Evolutionary conservation across 805 yeast species (phyloP), one percentile per base, ranked within the genome.

Genomic region (Yamadazyma tumulicola): DNA sequence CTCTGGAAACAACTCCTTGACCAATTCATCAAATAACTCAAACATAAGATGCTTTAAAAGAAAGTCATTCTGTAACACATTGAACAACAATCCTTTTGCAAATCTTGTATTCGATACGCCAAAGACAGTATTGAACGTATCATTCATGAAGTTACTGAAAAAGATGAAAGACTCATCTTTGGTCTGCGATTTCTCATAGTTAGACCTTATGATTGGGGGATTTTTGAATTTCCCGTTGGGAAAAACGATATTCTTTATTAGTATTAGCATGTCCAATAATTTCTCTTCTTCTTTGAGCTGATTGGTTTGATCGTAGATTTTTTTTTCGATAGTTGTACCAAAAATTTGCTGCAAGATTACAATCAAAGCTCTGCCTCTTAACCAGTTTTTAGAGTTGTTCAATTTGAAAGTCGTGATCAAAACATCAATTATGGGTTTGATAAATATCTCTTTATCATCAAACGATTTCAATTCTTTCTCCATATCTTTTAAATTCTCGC

Each of bases 291-390:
- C 63, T 24, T 64, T 42, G 5, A 63, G 14, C 22, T 51, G 54
- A 15, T 47, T 48, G 20, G 75, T 55, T 38, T 61, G 61, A 19
- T 70, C 67, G 26, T 79, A 60, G 4, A 78, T 69, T 35, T 74
- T 75, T 51, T 77, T 80, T 51, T 89, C 96, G 33, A 89, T 81
- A 0, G 96, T 83, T 2, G 91, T 84, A 0, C 97, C 97, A 24
- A 89, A 68, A 1, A 89, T 57, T 53, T 87, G 96, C 55, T 88
- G 96, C 34, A 89, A 60, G 3, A 89, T 76, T 4, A 87, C 78
- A 24, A 88, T 70, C 6, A 87, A 67, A 0, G 96, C 96, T 28
- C 88, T 67, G 0, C 96, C 97, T 34, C 95, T 64, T 1, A 89
- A 57, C 95, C 96, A 86, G 30, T 78, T 76, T 30, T 77, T 78